Evolutionary conservation across 345 rosid genomes (phyloP), one percentile per base, ranked within the genome.

Genomic region (Conringia planisiliqua): DNA sequence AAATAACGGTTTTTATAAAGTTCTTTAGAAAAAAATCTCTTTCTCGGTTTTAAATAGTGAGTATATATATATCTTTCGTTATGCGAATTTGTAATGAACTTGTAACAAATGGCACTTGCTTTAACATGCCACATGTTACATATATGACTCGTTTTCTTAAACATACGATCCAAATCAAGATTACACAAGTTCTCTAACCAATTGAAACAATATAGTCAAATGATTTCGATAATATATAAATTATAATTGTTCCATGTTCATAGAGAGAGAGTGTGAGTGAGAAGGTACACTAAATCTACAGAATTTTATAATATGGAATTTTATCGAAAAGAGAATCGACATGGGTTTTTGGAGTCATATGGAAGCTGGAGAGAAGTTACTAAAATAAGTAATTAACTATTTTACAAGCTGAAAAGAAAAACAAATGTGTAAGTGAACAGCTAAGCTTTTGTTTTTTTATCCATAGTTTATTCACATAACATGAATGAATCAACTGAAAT

Each of bases 311-410:
- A 24, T 16, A 56, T 27, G 61, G 39, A 40, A 39, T 71, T 63
- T 64, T 71, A 77, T 77, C 40, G 48, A 71, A 50, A 77, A 58
- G 62, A 40, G 62, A 66, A 66, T 57, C 50, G 77, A 78, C 77
- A 72, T 72, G 16, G 73, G 77, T 58, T 55, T 77, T 58, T 78
- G 81, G 48, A 72, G 64, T 66, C 20, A 59, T 50, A 71, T 59
- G 77, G 81, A 78, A 78, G 73, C 58, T 71, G 69, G 11, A 66
- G 29, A 72, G 81, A 78, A 72, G 77, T 57, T 71, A 71, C 81
- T 65, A 57, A 57, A 71, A 57, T 27, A 77, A 48, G 76, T 71
- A 77, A 65, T 70, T 69, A 51, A 61, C 33, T 67, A 57, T 27
- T 33, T 36, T 6, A 8, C 4, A 32, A n/a, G 33, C 51, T 46